These are phyloP conservation scores for Saturnispora sekii DNA, from an alignment of 805 yeast genomes.

Conservation along the genomic window DNA sequence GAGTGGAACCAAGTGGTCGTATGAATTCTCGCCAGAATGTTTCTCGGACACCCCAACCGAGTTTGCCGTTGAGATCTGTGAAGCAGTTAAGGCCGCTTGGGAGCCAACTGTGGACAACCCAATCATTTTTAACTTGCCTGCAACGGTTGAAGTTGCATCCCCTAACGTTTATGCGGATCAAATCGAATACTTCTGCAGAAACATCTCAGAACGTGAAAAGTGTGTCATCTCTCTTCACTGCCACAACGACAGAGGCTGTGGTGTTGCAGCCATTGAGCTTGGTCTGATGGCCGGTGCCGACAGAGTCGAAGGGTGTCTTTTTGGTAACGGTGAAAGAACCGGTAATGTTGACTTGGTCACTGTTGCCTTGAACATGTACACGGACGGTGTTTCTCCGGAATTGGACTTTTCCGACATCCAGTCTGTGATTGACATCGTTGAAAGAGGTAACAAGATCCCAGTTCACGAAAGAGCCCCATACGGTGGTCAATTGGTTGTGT, in stretches of 20 bases:
- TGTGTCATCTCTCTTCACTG: constrained; percentile 62
- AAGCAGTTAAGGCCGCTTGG: constrained; percentile 73
- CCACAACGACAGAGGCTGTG: constrained; percentile 77
- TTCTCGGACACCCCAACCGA: constrained; percentile 68
- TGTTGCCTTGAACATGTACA: constrained; percentile 67
- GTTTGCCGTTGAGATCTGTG: constrained; percentile 67
- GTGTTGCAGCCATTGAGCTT: constrained; percentile 73
- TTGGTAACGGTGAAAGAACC: constrained; percentile 80
- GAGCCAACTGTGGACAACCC: constrained; percentile 68
- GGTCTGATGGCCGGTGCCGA: constrained; percentile 79
- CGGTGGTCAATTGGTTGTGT: constrained; percentile 69
- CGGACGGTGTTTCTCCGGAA: constrained; percentile 65
- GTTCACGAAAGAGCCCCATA: constrained; percentile 71
- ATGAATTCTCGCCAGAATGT: constrained; percentile 72
- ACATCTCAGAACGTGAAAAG: constrained; percentile 63
- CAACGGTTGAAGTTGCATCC: constrained; percentile 69
- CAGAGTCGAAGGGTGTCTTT: constrained; percentile 75
- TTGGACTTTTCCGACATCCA: constrained; percentile 64
- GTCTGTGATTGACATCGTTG: constrained; percentile 57
- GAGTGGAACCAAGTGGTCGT: constrained; percentile 57
- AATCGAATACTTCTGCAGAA: constrained; percentile 61
- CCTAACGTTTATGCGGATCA: constrained; percentile 77
- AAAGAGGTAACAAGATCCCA: constrained; percentile 70
- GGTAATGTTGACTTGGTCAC: constrained; percentile 76
- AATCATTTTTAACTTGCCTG: constrained; percentile 70